Evolutionary conservation across 441 rosid species (phyloP), one percentile per base, ranked within the genome.

Genomic region (Gossypium schwendimanii): DNA sequence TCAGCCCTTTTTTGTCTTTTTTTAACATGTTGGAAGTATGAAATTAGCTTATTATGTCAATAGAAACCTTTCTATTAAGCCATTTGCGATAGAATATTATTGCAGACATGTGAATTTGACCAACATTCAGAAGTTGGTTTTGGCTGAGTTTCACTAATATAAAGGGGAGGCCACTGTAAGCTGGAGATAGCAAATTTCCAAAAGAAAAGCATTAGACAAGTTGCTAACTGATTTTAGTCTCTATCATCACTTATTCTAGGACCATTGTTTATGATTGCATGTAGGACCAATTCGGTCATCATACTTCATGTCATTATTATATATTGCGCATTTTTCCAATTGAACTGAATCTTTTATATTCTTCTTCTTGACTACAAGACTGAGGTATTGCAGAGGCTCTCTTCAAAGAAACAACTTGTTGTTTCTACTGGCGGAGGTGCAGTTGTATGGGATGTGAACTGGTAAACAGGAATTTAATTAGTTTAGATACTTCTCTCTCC

Each of bases 351-450:
- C 12, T 26, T 82, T 12, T 54, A 10, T 52, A 10, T 52, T 52
- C 5, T 63, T 79, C 33, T 36, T 63, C 24, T 14, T 75, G 65
- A 67, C 66, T 81, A 77, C 58, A 74, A 94, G 98, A 88, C 97
- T 15, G 92, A 92, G 76, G 82, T 70, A 41, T 64, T 94, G 74
- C 78, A 64, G 77, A 71, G 79, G 55, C 81, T 91, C 61, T 89
- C 97, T 71, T 36, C 78, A 73, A 81, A 72, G 86, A 86, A 78
- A 66, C 81, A 71, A 59, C 78, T 83, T 73, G 96, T 94, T 78
- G 96, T 94, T 69, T 94, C 98, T 59, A 94, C 98, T 3, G 97
- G 98, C 8, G 98, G 97, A 73, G 98, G 98, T 75, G 98, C 86
- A 39, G 97, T 94, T 39, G 66, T 82, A 6, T 77, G 80, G 69